Evolutionary conservation across 2,329 filamentous ascomycete species (phyloP).

Genomic region (Ophiostoma himal-ulmi): DNA sequence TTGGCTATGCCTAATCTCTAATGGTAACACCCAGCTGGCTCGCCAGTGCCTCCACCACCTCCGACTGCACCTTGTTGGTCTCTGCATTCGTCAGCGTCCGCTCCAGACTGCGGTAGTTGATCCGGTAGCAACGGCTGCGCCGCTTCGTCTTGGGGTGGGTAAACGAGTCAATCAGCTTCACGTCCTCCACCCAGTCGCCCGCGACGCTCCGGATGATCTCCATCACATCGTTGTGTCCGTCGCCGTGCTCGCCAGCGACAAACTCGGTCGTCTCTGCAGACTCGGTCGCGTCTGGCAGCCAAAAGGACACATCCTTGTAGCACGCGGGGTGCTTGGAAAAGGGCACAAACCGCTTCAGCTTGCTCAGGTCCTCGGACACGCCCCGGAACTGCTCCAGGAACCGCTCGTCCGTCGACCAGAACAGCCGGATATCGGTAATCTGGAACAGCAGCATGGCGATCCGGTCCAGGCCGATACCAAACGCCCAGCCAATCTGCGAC

Average conservation of each 20-base stretch:
- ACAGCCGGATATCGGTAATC: constrained; percentile 91
- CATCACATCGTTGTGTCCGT: constrained; percentile 62
- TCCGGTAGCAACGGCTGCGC: constrained; percentile 82
- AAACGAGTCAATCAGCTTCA: constrained; percentile 78
- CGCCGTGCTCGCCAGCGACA: constrained; percentile 34
- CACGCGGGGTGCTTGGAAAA: constrained; percentile 90
- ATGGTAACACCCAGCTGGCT: constrained; percentile 72
- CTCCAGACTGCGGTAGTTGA: constrained; percentile 91
- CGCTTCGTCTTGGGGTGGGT: constrained; percentile 77
- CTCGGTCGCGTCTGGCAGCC: constrained; percentile 50
- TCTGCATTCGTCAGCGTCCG: constrained; percentile 80
- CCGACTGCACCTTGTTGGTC: constrained; percentile 67
- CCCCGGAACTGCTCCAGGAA: constrained; percentile 82
- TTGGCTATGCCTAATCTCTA: constrained; percentile 35
- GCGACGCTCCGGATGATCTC: constrained; percentile 7
- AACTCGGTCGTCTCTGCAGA: constrained; percentile 27
- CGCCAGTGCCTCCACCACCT: constrained; percentile 60
- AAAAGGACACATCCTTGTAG: constrained; percentile 91
- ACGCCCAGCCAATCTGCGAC: constrained; percentile 82
- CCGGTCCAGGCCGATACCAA: constrained; percentile 86
- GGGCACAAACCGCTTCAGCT: constrained; percentile 62
- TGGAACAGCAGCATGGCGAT: constrained; percentile 97
- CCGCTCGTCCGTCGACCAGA: constrained; percentile 81
- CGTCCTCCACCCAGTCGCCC: constrained; percentile 78
- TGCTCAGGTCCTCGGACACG: constrained; percentile 46